A percentile compares a stretch with the other conserved stretches of the same genome.
These are phyloP conservation scores for Acidiella bohemica DNA, from an alignment of 495 filamentous ascomycete genomes.

Conservation along the genomic window DNA sequence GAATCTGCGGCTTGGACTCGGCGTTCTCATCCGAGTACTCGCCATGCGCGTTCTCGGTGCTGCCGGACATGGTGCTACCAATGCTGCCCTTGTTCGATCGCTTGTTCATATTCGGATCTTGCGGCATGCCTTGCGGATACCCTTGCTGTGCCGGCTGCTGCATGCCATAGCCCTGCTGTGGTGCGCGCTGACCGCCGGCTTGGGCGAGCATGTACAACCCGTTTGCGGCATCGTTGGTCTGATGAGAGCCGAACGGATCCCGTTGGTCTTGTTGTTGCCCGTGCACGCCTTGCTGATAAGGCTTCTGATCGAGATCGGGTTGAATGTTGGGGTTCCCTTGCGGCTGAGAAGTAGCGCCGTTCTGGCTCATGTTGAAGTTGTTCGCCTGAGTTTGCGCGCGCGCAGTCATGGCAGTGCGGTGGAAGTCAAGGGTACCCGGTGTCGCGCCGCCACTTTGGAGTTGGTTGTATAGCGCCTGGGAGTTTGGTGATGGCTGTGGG, in stretches of 20 bases:
- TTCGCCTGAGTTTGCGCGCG: conserved; percentile 40
- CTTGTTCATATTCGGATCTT: conserved; percentile 25
- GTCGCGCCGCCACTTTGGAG: conserved; percentile 73
- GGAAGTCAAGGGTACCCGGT: conserved; percentile 84
- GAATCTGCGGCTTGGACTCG: conserved; percentile 45
- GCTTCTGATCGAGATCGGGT: conserved; percentile 38
- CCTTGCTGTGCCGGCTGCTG: conserved; percentile 36
- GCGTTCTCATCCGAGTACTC: conserved; percentile 61
- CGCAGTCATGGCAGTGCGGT: conserved; percentile 75
- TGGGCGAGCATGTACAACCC: conserved; percentile 85
- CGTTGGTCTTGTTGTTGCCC: conserved; percentile 20
- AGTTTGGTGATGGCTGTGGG: conserved; percentile 77
- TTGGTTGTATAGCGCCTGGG: conserved; percentile 63
- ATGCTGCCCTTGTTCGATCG: conserved; percentile 28
- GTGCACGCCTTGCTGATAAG: conserved; percentile 27
- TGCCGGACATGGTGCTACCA: conserved; percentile 36
- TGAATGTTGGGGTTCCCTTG: conserved; percentile 20
- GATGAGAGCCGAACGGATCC: conserved; percentile 66
- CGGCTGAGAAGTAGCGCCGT: conserved; percentile 39
- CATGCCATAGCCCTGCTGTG: conserved; percentile 39
- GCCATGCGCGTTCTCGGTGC: conserved; percentile 55
- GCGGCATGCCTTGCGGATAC: conserved; percentile 25
- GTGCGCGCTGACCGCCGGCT: conserved; percentile 36
- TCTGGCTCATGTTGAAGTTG: conserved; percentile 30
- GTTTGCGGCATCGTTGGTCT: conserved; percentile 88